phyloP scores from a whole-genome alignment of 495 filamentous ascomycete genomes.

The Alectoria sarmentosa region DNA sequence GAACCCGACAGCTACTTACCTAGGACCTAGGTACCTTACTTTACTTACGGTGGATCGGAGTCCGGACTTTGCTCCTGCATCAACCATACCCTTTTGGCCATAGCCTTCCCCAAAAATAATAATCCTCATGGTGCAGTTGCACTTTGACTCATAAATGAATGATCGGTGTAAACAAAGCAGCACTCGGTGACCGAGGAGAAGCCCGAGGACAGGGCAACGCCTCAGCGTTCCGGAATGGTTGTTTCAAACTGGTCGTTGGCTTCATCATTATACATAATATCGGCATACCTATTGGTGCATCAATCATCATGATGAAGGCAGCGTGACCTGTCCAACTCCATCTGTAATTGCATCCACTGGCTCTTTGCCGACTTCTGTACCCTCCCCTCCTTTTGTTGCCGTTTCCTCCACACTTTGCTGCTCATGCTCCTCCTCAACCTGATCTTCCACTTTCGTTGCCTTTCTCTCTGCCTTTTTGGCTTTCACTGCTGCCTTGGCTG shows the following conservation, averaged over 20 bases:
- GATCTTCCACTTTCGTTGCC: conserved; percentile 40
- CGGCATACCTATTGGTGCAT: too few relatives aligned
- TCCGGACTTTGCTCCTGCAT: not conserved
- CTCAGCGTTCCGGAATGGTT: too few relatives aligned
- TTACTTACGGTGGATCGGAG: too few relatives aligned
- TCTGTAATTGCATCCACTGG: conserved; percentile 35
- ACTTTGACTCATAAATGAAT: too few relatives aligned
- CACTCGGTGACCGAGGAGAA: not conserved
- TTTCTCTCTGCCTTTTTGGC: conserved; percentile 55
- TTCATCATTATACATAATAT: too few relatives aligned
- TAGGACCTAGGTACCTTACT: too few relatives aligned
- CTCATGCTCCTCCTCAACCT: conserved; percentile 37
- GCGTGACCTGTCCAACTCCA: conserved; percentile 33
- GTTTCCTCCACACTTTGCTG: conserved; percentile 39
- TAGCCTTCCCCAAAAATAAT: not conserved
- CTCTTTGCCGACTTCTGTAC: conserved; percentile 25
- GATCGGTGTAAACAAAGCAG: too few relatives aligned
- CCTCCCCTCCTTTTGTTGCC: conserved; percentile 29
- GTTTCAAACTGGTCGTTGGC: too few relatives aligned
- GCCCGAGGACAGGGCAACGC: not conserved
- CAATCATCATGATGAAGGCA: conserved; percentile 33
- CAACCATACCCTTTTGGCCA: not conserved
- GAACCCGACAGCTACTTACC: too few relatives aligned
- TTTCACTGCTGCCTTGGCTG: conserved; percentile 49
- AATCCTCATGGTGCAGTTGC: too few relatives aligned